Percentiles rank a stretch among this genome's conserved stretches.
Evolutionary conservation across 2,329 filamentous ascomycete species (phyloP).

Genomic region (Pseudofabraea citricarpa): DNA sequence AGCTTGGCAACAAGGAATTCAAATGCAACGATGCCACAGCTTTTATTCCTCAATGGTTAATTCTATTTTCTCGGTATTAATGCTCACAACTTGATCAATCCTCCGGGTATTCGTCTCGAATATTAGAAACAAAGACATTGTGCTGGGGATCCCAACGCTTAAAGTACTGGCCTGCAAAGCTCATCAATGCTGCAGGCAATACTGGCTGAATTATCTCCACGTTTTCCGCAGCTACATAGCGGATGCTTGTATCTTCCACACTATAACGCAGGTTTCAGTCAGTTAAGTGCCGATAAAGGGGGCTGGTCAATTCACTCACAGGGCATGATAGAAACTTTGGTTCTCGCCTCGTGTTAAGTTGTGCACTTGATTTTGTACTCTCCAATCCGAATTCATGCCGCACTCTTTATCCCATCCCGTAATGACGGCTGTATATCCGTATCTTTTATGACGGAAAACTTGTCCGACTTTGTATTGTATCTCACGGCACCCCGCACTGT

Average conservation of each 20-base stretch:
- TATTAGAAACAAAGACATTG: conserved; percentile 77
- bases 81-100: too few relatives aligned
- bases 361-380: conserved; percentile 59
- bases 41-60: too few relatives aligned
- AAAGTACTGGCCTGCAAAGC: conserved; percentile 78
- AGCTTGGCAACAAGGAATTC: too few relatives aligned
- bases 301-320: conserved; percentile 59
- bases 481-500: conserved; percentile 20
- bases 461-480: conserved; percentile 73
- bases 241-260: conserved; percentile 61
- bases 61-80: too few relatives aligned
- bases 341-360: conserved; percentile 50
- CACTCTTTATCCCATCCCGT: conserved; percentile 71
- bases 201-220: conserved; percentile 56
- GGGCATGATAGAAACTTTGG: conserved; percentile 78
- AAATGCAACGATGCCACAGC: too few relatives aligned
- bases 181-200: conserved; percentile 56
- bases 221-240: conserved; percentile 79
- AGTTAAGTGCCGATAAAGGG: conserved; percentile 12
- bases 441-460: conserved; percentile 77
- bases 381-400: conserved; percentile 54
- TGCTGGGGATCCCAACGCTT: conserved; percentile 70
- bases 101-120: conserved; percentile 78
- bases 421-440: conserved; percentile 75
- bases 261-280: conserved; percentile 37